Base-by-base conservation (phyloP, 2,329 filamentous ascomycete genomes). In the Claviceps capensis region DNA sequence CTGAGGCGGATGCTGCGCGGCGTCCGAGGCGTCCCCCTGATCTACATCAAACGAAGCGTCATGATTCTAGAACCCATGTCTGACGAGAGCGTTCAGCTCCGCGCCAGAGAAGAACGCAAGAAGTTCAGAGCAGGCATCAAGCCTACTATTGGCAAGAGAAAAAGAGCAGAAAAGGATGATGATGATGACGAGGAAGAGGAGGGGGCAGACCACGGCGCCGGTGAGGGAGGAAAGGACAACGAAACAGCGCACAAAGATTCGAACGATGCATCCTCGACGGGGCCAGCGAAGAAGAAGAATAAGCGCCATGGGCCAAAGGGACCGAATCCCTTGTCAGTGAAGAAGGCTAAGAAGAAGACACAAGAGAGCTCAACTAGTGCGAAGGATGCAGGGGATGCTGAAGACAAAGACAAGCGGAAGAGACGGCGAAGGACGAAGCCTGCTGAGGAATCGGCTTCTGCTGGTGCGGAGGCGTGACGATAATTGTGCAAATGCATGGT, bases 11-110 rank as follows among this genome's bases (percentile, higher is more conserved):
- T 72, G 57, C 74, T 91, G 70, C 76, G 86, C 49, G 69, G 67
- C n/a, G 75, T 90, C 19, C 75, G 79, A 23, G 86, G 85, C 19
- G 83, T 88, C 48, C 87, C 87, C 19, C 65, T 91, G 55, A 78
- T 93, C 47, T 91, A 91, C 64, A 85, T 91, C 58, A 82, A 82
- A 57, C 75, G 85, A 52, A 86, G 83, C 55, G 86, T 94, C 51
- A 86, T 91, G 79, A 72, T 73, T 47, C 62, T 73, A 49, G 80
- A 86, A 66, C 85, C 85, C 14, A 88, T 93, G 84, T 82, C 85
- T 17, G 76, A 73, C 41, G 76, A 76, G 51, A 86, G 82, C 16
- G 77, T 76, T 41, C 74, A 78, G 53, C 74, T 80, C 47, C 77
- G 83, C 55, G 77, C 83, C 49, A 73, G 73, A 54, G 85, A 86